phyloP scores from a whole-genome alignment of 768 basidiomycete species.

The Termitomyces titanicus region DNA sequence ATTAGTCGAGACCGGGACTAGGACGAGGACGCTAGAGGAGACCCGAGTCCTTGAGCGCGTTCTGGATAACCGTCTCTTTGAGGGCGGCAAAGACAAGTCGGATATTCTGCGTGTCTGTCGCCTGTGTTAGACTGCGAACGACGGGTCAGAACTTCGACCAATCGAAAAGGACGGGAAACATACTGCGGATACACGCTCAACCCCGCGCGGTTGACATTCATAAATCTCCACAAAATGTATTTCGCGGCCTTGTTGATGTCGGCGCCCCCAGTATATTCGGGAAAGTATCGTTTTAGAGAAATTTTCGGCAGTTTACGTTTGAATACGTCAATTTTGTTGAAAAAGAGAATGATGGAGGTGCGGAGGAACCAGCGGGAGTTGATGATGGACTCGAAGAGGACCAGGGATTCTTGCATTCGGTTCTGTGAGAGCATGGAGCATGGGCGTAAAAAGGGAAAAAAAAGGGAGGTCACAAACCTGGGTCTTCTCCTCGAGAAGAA shows the following conservation, averaged over 20 bases:
- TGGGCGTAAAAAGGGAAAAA: no score
- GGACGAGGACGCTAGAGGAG: background rate
- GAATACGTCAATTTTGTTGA: constrained; percentile 94
- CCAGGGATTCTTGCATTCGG: constrained; percentile 86
- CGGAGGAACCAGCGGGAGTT: constrained; percentile 57
- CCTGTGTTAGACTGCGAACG: background rate
- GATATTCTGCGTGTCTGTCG: background rate
- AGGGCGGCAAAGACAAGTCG: background rate
- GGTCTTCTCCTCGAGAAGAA: background rate
- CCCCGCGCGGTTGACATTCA: constrained; percentile 83
- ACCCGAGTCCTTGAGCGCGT: background rate
- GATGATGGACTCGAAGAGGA: background rate
- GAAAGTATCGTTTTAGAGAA: constrained; percentile 70
- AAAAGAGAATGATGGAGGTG: constrained; percentile 86
- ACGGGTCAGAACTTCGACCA: background rate
- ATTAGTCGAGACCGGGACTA: background rate
- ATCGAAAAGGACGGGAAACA: background rate
- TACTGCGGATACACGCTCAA: constrained; percentile 74
- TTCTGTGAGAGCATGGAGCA: constrained; percentile 54
- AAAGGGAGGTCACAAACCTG: no score
- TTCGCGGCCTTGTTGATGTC: constrained; percentile 94
- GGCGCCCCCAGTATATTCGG: constrained; percentile 82
- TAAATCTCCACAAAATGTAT: constrained; percentile 92
- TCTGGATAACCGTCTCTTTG: background rate
- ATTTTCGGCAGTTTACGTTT: constrained; percentile 79